These are phyloP conservation scores for Pezicula carpinea DNA, from an alignment of 2,329 filamentous ascomycete genomes.

Conservation along the genomic window DNA sequence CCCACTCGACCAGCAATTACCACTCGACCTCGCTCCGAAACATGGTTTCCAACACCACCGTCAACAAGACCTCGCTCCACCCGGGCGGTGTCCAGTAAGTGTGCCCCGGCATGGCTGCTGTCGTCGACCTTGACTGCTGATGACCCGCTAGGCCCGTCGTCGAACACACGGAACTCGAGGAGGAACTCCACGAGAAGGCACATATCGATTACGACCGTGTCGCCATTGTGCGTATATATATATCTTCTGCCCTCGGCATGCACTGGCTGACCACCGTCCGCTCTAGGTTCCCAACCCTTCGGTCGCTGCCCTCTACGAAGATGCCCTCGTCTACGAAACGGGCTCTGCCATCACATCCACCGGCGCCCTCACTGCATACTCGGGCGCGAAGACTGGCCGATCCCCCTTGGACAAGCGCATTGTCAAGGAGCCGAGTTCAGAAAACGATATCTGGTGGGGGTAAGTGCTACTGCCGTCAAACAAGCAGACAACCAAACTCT, in stretches of 20 bases:
- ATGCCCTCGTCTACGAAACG: constrained; percentile 96
- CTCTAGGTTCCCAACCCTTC: constrained; percentile 71
- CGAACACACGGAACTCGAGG: constrained; percentile 95
- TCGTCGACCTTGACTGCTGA: constrained; percentile 3
- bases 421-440: constrained; percentile 83
- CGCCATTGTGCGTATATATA: constrained; percentile 70
- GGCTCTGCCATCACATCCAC: constrained; percentile 95
- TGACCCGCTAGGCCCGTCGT: constrained; percentile 59
- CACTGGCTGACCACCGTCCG: not conserved
- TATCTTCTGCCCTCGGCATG: constrained; percentile 6
- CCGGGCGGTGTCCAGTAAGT: constrained; percentile 27
- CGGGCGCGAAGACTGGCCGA: constrained; percentile 94
- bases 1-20: constrained; percentile 20
- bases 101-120: not conserved
- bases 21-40: constrained; percentile 26
- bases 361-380: constrained; percentile 94
- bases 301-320: constrained; percentile 94
- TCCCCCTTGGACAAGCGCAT: constrained; percentile 97
- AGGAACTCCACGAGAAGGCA: constrained; percentile 93
- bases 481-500: not conserved
- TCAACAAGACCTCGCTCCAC: constrained; percentile 27
- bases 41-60: constrained; percentile 24
- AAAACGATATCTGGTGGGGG: constrained; percentile 97
- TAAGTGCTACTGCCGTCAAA: constrained; percentile 12
- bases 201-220: constrained; percentile 99